Evolutionary conservation across 805 yeast genomes (phyloP), one percentile per base, ranked within the genome.

Genomic region (Candida ovalis): DNA sequence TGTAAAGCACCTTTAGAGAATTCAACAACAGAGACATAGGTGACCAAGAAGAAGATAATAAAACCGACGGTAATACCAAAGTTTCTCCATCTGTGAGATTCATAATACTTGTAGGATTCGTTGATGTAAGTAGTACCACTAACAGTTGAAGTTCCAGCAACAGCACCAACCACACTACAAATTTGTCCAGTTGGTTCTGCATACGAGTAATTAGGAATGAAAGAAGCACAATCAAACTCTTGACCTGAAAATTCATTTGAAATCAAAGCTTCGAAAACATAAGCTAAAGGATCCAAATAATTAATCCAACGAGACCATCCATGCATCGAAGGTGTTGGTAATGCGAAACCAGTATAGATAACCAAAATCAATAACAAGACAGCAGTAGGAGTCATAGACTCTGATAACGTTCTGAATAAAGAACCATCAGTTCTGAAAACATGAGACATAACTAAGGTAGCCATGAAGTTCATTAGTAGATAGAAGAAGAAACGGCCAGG

Each of bases 11-110:
- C 81, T 59, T 75, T 76, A 57, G 80, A 79, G 52, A 59, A 67
- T 61, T 86, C 91, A 45, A 80, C 74, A 49, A 80, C 69, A 2
- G 68, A 32, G 50, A 86, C 62, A 62, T 84, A 84, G 10, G 77
- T 69, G 44, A 54, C 58, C 46, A 83, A 71, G 66, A 85, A 82
- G 63, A 80, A 73, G 40, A 82, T 48, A 22, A 68, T 65, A 60
- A 75, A 86, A 1, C 74, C 88, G 50, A 82, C 43, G 36, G 73
- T 64, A 53, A 87, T 83, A 62, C 91, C 96, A 53, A 83, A 77
- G 61, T 88, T 85, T 70, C 96, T 80, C 96, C 96, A 88, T 45
- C 77, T 77, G 65, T 88, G 86, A 22, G 66, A 50, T 57, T 72
- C 74, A 40, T 59, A 63, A 70, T 83, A 88, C 39, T 66, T 61